Percentiles rank a stretch among this genome's conserved stretches.
Evolutionary conservation across 2,329 filamentous ascomycete species (phyloP).

Genomic region (Penicillium sp.): DNA sequence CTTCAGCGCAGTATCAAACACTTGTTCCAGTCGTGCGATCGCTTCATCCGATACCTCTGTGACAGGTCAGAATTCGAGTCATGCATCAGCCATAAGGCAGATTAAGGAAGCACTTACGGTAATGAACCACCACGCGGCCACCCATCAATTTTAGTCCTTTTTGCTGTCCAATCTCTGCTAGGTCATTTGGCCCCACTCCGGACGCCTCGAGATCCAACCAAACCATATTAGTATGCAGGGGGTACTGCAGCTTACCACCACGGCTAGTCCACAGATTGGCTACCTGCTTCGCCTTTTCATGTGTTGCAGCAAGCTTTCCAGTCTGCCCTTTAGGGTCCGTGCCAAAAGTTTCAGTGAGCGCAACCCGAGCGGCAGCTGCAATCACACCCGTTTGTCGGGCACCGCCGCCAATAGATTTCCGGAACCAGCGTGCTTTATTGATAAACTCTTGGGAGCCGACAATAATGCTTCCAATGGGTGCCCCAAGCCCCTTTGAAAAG

Average conservation of each 20-base stretch:
- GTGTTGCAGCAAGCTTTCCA: conserved; percentile 60
- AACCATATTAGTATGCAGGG: conserved; percentile 88
- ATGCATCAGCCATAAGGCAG: background rate
- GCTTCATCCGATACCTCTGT: conserved; percentile 65
- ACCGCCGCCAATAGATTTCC: conserved; percentile 79
- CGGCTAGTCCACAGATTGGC: conserved; percentile 64
- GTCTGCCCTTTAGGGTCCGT: conserved; percentile 56
- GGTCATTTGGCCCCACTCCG: conserved; percentile 52
- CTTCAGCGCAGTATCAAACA: conserved; percentile 50
- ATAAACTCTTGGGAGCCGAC: conserved; percentile 60
- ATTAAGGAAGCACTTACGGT: conserved; percentile 45
- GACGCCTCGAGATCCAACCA: conserved; percentile 72
- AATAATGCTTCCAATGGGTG: conserved; percentile 74
- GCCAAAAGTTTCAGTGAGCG: conserved; percentile 76
- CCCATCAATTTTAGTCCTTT: conserved; percentile 58
- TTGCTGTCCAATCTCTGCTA: conserved; percentile 55
- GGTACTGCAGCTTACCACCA: conserved; percentile 66
- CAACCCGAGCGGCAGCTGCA: conserved; percentile 71
- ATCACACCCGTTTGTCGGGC: conserved; percentile 74
- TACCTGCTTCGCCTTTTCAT: conserved; percentile 62
- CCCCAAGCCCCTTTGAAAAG: conserved; percentile 79
- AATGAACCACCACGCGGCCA: conserved; percentile 65
- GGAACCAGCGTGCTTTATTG: conserved; percentile 68
- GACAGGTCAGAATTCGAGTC: conserved; percentile 22
- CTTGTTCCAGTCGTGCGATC: conserved; percentile 54